Base-by-base conservation (phyloP, 1,284 basidiomycete species). In the Microbotryomycetes sp. region DNA sequence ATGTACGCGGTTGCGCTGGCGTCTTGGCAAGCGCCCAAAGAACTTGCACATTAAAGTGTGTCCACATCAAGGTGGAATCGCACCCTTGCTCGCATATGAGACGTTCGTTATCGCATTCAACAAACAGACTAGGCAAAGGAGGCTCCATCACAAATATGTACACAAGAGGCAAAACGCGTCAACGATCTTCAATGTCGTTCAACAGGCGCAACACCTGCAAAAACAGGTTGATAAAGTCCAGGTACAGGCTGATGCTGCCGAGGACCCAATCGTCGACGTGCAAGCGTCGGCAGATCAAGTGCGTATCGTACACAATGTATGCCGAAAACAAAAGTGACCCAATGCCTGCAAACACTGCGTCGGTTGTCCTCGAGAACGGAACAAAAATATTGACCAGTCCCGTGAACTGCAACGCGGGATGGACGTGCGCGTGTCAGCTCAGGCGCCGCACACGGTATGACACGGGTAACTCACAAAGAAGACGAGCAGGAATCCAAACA, bases 241-340 rank as follows among this genome's bases (percentile, higher is more conserved):
- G 85, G 76, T 91, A 94, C 45, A 94, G 83, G 67, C 84, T 87
- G 74, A 94, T 85, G 50, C 87, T 81, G 52, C 85, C 90, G 77
- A 91, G 79, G 64, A 92, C 90, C 76, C 83, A 92, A 73, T 93
- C 91, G 51, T 69, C 69, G 41, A 64, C 58, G 41, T 67, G 60
- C 35, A 92, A 78, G 58, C 83, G 82, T 65, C 82, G 83, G 75
- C 86, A 88, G 76, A 94, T 89, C 62, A 85, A 74, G 75, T 86
- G 89, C 2, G 91, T 94, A 66, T 93, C 90, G 72, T 86, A 92
- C 21, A 78, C 61, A 45, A 77, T 76, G 70, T 75, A 75, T 41
- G 84, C 88, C 65, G 85, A 88, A 79, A 93, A 93, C 60, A 93
- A 75, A 49, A 91, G 77, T 68, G 83, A 85, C 9, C 86, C 90